These are phyloP conservation scores for Fraxinus anomala DNA, from an alignment of 257 asterid species.

Conservation along the genomic window DNA sequence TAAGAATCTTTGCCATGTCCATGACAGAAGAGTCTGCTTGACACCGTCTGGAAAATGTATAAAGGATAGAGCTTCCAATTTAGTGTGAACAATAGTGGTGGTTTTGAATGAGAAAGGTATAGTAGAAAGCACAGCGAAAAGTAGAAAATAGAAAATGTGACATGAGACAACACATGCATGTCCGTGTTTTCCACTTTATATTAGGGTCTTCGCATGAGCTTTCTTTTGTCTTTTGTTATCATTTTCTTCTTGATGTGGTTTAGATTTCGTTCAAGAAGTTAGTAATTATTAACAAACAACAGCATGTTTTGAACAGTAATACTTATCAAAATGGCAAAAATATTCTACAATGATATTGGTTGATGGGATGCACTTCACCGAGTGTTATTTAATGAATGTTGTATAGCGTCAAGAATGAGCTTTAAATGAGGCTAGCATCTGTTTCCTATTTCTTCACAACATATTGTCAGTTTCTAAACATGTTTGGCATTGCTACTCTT, in stretches of 20 bases:
- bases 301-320: background rate
- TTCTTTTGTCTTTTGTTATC: background rate
- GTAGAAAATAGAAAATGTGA: background rate
- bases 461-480: background rate
- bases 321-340: background rate
- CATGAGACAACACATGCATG: background rate
- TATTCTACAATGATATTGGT: background rate
- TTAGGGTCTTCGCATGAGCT: background rate
- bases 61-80: background rate
- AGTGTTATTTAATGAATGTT: background rate
- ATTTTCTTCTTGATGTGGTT: background rate
- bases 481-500: background rate
- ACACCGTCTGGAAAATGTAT: background rate
- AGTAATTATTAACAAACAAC: background rate
- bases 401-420: background rate
- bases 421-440: background rate
- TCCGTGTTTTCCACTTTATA: background rate
- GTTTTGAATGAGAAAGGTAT: background rate
- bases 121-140: background rate
- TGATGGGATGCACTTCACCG: background rate
- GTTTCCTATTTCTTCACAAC: background rate
- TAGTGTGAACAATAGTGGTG: background rate
- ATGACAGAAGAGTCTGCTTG: background rate
- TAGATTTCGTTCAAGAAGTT: background rate
- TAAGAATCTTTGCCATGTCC: slow-evolving; percentile 10